These are phyloP conservation scores for Hirsutella rhossiliensis DNA, from an alignment of 2,329 filamentous ascomycete species.

Conservation along the genomic window DNA sequence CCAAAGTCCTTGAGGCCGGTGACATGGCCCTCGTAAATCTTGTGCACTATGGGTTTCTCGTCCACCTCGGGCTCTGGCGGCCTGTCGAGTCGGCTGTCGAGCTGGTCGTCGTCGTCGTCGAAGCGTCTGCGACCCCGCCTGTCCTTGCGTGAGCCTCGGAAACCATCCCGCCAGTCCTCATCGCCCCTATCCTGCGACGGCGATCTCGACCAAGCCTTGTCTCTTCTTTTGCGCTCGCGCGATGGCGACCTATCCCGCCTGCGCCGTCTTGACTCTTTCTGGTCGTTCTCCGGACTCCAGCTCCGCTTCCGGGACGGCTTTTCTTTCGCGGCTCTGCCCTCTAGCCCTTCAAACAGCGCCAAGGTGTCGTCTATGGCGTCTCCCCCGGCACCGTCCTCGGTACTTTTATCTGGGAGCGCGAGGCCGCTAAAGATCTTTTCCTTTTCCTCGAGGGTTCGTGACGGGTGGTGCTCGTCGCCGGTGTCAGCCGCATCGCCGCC, in stretches of 20 bases:
- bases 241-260: conserved; percentile 28
- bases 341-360: conserved; percentile 77
- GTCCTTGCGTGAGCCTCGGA: conserved; percentile 17
- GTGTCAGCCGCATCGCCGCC: conserved; percentile 23
- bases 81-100: conserved; percentile 50
- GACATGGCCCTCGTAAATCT: conserved; percentile 81
- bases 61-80: conserved; percentile 66
- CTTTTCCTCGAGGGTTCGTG: conserved; percentile 52
- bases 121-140: conserved; percentile 25
- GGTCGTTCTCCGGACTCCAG: conserved; percentile 41
- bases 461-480: conserved; percentile 26
- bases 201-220: conserved; percentile 23
- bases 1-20: conserved; percentile 94
- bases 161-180: conserved; percentile 32
- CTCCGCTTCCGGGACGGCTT: conserved; percentile 42
- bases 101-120: conserved; percentile 28
- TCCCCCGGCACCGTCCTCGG: conserved; percentile 21
- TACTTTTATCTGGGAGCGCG: conserved; percentile 67
- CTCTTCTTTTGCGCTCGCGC: conserved; percentile 24
- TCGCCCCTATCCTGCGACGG: conserved; percentile 26
- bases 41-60: conserved; percentile 67
- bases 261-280: conserved; percentile 27
- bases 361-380: conserved; percentile 88
- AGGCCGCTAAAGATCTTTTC: conserved; percentile 84
- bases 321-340: conserved; percentile 48